Base-by-base conservation (phyloP, 805 yeast species). In the Spathaspora boniae region DNA sequence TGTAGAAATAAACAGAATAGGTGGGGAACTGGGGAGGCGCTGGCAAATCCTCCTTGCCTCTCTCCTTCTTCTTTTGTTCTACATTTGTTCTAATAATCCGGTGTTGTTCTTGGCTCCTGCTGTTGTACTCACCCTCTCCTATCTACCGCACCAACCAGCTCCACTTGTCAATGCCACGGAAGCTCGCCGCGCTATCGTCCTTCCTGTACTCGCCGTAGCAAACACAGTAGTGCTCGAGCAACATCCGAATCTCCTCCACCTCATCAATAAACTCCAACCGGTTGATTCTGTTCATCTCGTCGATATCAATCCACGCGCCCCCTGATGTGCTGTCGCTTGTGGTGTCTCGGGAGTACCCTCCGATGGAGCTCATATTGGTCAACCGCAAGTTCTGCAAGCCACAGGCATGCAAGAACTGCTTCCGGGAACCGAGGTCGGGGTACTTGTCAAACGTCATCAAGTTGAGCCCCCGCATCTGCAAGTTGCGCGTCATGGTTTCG, bases 201-300 rank as follows among this genome's bases (percentile, higher is more conserved):
- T 28, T 18, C 15, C 36, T 31, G 22, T 31, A 42, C 18, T 59
- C 66, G 5, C 54, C 61, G 37, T 54, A 62, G 11, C 55, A 50
- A 24, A 76, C 54, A 29, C 80, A 67, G 47, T 84, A 84, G 54
- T 84, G 94, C 23, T 62, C 59, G 41, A 81, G 70, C 30, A 84
- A 62, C 26, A 84, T 58, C 35, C 65, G 56, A 51, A 84, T 68
- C 47, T 84, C 94, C 54, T 84, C 94, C 4, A 81, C 54, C 53
- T 84, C 94, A 54, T 84, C 94, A 15, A 85, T 64, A 44, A 82
- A 59, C 53, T 85, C 93, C 25, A 84, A 62, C 16, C 58, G 44
- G 37, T 68, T 64, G 1, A 83, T 69, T 20, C 83, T 50, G 6
- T 44, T 48, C 16, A 56, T 47, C 21, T 75, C 83, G 1, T 48